phyloP scores from a whole-genome alignment of 2,329 filamentous ascomycete species.

The Diatrype stigma region DNA sequence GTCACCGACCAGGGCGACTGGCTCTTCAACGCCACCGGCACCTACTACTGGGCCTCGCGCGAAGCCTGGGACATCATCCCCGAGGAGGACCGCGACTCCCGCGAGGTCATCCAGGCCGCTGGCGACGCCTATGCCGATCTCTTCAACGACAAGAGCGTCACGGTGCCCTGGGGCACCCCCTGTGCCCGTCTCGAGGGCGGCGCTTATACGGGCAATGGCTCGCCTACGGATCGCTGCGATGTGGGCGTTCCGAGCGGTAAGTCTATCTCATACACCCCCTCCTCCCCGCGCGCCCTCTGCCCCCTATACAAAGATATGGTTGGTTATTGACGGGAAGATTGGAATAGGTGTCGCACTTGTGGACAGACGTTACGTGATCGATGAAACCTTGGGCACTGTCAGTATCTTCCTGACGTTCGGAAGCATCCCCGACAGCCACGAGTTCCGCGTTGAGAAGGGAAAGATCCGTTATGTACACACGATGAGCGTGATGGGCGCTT shows the following conservation, averaged over 20 bases:
- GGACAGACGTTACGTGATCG: slow-evolving; percentile 27
- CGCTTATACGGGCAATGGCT: slow-evolving; percentile 27
- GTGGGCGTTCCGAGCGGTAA: slow-evolving; percentile 32
- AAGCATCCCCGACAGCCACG: slow-evolving; percentile 29
- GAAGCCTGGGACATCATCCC: slow-evolving; percentile 32
- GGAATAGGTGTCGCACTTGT: slow-evolving; percentile 19
- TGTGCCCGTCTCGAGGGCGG: slow-evolving; percentile 35
- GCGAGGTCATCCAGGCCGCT: slow-evolving; percentile 31
- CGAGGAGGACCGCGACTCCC: slow-evolving; percentile 26
- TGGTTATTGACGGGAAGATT: neutral
- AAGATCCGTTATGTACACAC: slow-evolving; percentile 30
- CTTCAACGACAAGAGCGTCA: slow-evolving; percentile 32
- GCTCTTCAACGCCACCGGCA: slow-evolving; percentile 34
- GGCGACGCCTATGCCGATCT: slow-evolving; percentile 34
- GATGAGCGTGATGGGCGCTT: slow-evolving; percentile 27
- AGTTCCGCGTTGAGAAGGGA: slow-evolving; percentile 30
- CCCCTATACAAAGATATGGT: neutral
- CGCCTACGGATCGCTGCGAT: slow-evolving; percentile 26
- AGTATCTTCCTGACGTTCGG: slow-evolving; percentile 28
- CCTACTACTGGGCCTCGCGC: slow-evolving; percentile 29
- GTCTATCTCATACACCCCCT: neutral
- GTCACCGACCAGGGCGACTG: slow-evolving; percentile 33
- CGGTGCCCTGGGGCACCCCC: slow-evolving; percentile 34
- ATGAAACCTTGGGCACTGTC: slow-evolving; percentile 25
- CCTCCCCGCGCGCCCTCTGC: too few relatives aligned